Percentiles rank a stretch among this genome's conserved stretches.
phyloP scores from a whole-genome alignment of 345 rosid species.

The Salix udensis region DNA sequence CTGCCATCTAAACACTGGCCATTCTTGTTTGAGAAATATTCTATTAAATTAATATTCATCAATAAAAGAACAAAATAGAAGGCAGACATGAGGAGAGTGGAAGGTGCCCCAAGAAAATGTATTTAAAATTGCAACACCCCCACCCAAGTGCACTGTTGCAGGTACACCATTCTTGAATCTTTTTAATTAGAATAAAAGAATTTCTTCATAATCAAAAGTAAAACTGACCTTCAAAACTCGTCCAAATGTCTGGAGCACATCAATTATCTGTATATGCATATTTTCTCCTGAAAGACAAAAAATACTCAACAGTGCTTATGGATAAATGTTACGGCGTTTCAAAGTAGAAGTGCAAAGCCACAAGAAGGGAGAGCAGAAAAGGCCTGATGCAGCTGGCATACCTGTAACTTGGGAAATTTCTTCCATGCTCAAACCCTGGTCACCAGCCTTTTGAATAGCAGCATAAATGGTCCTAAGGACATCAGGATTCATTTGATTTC shows the following conservation, averaged over 20 bases:
- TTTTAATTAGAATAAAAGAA: background rate
- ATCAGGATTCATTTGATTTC: conserved; percentile 34
- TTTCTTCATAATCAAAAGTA: conserved; percentile 4
- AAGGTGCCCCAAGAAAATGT: background rate
- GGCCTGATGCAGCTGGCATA: conserved; percentile 30
- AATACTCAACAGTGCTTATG: conserved; percentile 18
- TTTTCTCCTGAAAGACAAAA: conserved; percentile 46
- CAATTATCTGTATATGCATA: conserved; percentile 39
- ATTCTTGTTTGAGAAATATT: background rate
- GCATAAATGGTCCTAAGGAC: conserved; percentile 49
- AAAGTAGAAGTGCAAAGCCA: conserved; percentile 1
- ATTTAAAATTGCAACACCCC: background rate
- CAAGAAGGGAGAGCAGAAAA: background rate
- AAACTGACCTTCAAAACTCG: conserved; percentile 68
- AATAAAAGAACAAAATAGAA: background rate
- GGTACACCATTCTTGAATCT: background rate
- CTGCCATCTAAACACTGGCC: background rate
- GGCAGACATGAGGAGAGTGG: background rate
- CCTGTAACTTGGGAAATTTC: conserved; percentile 49
- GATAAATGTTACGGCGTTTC: background rate
- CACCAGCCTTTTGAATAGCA: conserved; percentile 85
- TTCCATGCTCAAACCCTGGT: conserved; percentile 76
- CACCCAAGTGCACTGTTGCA: no score
- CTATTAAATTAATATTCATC: background rate
- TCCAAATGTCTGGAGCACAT: conserved; percentile 82